Conservation (phyloP, 2,329 filamentous ascomycete species). For the Diaporthe caulivora region DNA sequence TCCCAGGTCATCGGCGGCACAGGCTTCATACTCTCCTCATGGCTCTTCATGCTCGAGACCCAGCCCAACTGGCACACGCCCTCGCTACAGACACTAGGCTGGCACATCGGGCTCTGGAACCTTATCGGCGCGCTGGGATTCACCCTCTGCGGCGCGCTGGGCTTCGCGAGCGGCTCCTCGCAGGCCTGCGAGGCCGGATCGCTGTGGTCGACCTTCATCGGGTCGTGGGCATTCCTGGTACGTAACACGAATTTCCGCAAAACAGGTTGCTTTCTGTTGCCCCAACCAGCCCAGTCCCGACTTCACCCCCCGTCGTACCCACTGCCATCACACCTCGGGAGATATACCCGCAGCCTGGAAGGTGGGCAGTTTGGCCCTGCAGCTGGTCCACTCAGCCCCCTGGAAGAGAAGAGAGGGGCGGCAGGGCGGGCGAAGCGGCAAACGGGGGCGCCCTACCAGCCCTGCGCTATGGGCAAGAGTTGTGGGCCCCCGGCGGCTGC, state of each 20-base stretch:
- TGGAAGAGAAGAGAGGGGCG: neutral
- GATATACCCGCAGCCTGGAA: slow-evolving; percentile 5
- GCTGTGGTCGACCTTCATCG: slow-evolving; percentile 62
- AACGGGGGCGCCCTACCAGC: neutral
- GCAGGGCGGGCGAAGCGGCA: no score
- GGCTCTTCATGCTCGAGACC: slow-evolving; percentile 75
- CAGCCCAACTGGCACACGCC: slow-evolving; percentile 74
- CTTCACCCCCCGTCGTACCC: neutral
- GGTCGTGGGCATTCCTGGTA: slow-evolving; percentile 62
- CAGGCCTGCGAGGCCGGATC: slow-evolving; percentile 59
- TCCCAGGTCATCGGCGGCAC: slow-evolving; percentile 71
- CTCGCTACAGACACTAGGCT: slow-evolving; percentile 68
- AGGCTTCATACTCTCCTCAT: slow-evolving; percentile 70
- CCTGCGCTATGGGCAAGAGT: neutral
- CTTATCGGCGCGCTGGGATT: slow-evolving; percentile 73
- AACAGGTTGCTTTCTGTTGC: no score
- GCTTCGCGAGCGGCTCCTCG: slow-evolving; percentile 56
- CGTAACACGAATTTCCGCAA: slow-evolving; percentile 28
- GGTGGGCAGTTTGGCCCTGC: neutral
- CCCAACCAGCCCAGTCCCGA: no score
- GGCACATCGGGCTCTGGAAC: slow-evolving; percentile 78
- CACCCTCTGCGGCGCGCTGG: slow-evolving; percentile 70
- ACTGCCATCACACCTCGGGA: neutral
- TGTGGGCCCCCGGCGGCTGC: neutral
- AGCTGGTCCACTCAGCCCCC: neutral